A percentile compares a stretch with the other conserved stretches of the same genome.
These are phyloP conservation scores for Aspergillus thermomutatus DNA, from an alignment of 2,329 filamentous ascomycete genomes.

Conservation along the genomic window DNA sequence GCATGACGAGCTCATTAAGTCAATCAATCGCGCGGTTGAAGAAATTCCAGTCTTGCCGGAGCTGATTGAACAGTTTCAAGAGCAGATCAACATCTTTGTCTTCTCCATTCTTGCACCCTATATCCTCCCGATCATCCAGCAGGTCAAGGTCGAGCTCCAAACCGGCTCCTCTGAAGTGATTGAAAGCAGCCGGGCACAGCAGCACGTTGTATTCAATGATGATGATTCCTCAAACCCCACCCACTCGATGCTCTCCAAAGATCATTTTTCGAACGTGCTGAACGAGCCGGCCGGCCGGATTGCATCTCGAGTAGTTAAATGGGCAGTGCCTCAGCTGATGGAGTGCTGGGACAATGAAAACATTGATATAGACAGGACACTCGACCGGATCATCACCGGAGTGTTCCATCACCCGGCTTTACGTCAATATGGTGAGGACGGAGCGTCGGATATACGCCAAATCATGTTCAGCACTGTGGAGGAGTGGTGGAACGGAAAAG, in stretches of 20 bases:
- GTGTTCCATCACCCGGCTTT: conserved; percentile 88
- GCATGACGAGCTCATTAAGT: conserved; percentile 83
- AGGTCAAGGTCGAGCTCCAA: conserved; percentile 82
- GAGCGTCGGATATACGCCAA: conserved; percentile 66
- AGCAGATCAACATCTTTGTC: conserved; percentile 83
- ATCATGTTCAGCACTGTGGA: conserved; percentile 77
- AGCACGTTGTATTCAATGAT: conserved; percentile 82
- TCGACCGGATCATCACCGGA: conserved; percentile 74
- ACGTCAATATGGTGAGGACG: conserved; percentile 66
- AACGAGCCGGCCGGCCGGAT: conserved; percentile 86
- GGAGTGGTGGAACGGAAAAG: conserved; percentile 75
- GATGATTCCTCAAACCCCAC: conserved; percentile 76
- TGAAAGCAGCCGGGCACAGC: conserved; percentile 75
- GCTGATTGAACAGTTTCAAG: conserved; percentile 79
- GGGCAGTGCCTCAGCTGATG: conserved; percentile 88
- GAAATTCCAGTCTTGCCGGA: conserved; percentile 82
- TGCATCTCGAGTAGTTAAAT: conserved; percentile 73
- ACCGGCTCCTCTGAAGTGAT: conserved; percentile 87
- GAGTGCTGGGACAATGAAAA: conserved; percentile 77
- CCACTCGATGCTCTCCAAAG: conserved; percentile 93
- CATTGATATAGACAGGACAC: conserved; percentile 64
- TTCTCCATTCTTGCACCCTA: conserved; percentile 90
- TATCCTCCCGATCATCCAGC: conserved; percentile 76
- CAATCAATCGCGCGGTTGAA: conserved; percentile 73
- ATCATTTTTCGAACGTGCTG: conserved; percentile 86